Evolutionary conservation across 2,329 filamentous ascomycete genomes (phyloP).

Genomic region (Penicillium verrucosum): DNA sequence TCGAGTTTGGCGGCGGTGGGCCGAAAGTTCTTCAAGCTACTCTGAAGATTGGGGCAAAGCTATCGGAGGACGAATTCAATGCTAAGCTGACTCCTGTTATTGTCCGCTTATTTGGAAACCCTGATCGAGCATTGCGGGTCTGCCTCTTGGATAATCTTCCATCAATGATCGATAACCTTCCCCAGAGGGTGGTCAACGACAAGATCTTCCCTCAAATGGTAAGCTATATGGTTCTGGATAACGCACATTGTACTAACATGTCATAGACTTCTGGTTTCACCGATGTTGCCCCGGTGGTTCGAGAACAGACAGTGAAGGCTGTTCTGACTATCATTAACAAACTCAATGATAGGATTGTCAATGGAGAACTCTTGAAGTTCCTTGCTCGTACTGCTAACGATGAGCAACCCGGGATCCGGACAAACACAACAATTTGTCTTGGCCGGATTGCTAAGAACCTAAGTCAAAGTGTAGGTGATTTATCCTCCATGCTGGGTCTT

Average conservation of each 20-base stretch:
- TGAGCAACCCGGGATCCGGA: constrained; percentile 93
- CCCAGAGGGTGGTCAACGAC: constrained; percentile 87
- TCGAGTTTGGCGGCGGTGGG: constrained; percentile 96
- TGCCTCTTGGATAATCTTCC: constrained; percentile 86
- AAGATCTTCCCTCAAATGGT: constrained; percentile 96
- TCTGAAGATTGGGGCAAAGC: constrained; percentile 83
- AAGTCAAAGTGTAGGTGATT: constrained; percentile 54
- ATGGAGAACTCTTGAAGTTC: constrained; percentile 85
- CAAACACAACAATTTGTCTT: constrained; percentile 95
- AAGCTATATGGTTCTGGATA: constrained; percentile 20
- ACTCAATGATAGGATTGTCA: constrained; percentile 86
- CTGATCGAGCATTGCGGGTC: constrained; percentile 87
- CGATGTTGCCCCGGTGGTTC: constrained; percentile 82
- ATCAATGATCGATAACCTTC: constrained; percentile 83
- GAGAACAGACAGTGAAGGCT: constrained; percentile 94
- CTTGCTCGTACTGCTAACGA: constrained; percentile 96
- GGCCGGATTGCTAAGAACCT: constrained; percentile 94
- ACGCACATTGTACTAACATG: constrained; percentile 1
- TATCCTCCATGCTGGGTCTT: neutral
- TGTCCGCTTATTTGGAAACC: constrained; percentile 81
- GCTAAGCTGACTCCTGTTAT: constrained; percentile 78
- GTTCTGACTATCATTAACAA: constrained; percentile 84
- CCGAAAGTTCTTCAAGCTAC: constrained; percentile 85
- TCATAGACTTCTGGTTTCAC: constrained; percentile 87
- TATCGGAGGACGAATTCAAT: constrained; percentile 88